Base-by-base conservation (phyloP, 306 rosid species). In the Echinosophora koreensis region DNA sequence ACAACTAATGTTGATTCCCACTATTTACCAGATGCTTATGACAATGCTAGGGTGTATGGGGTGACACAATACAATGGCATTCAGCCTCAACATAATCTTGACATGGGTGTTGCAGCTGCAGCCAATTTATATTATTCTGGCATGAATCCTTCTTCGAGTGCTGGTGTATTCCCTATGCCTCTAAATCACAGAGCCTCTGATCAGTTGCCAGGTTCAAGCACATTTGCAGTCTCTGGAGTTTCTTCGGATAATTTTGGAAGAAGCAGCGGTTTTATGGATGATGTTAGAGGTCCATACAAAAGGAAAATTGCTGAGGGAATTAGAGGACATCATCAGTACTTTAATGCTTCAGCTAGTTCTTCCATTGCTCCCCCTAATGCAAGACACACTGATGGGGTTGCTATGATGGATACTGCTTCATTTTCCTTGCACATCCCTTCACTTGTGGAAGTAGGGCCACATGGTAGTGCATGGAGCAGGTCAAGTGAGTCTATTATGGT, bases 251-350 rank as follows among this genome's bases (percentile, higher is more conserved):
- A 87, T 74, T 87, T 77, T 34, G 92, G 90, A 50, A 88, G 94
- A 83, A 87, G 82, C 80, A 58, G 75, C 15, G 84, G 71, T 80
- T 86, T 84, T 42, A 60, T 90, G 58, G 97, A 96, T 73, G 96
- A 91, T 71, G 88, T 78, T 41, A 83, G 97, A 77, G 92, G 88
- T 86, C 97, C 90, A 18, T 85, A 78, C 87, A 96, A 96, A 88
- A 90, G 92, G 85, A 96, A 96, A 86, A 62, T 49, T 66, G 81
- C 87, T 3, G 97, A 91, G 84, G 90, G 89, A 38, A 73, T 86
- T 30, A 85, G 89, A 5, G 97, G 97, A 80, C 79, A 82, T 78
- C 71, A 77, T 54, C 99, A 87, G 49, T 80, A 86, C 69, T 88
- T 84, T 66, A 90, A 84, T 77, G 85, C 82, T 59, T 81, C 89